Evolutionary conservation across 1,284 basidiomycete genomes (phyloP).

Genomic region (Microbotryomycetes sp.): DNA sequence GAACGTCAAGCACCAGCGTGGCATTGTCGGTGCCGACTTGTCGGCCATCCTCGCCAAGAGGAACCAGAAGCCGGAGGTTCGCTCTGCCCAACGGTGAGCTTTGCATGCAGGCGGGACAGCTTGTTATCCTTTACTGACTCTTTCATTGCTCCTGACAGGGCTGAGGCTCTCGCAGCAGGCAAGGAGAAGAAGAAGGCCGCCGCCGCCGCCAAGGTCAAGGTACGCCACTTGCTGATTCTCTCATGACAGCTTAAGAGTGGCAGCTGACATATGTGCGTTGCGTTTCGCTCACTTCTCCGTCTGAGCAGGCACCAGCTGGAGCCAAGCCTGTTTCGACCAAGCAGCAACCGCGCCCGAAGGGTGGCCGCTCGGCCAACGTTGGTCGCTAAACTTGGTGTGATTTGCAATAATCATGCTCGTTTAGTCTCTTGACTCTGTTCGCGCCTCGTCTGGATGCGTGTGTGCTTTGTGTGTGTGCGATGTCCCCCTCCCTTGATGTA

Average conservation of each 20-base stretch:
- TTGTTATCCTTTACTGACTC: neutral
- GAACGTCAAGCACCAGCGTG: slow-evolving; percentile 97
- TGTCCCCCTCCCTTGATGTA: no score
- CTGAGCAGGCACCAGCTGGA: neutral
- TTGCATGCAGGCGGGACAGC: neutral
- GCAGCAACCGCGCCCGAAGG: neutral
- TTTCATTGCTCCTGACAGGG: slow-evolving; percentile 9
- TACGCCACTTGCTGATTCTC: no score
- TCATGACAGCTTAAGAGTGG: no score
- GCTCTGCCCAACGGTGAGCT: slow-evolving; percentile 68
- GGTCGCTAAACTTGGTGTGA: neutral
- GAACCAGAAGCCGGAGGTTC: slow-evolving; percentile 80
- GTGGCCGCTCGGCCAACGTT: neutral
- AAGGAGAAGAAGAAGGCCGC: slow-evolving; percentile 37
- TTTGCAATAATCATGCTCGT: no score
- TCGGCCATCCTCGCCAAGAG: slow-evolving; percentile 82
- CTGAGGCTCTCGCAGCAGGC: slow-evolving; percentile 32
- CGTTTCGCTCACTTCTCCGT: neutral
- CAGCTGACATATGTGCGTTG: no score
- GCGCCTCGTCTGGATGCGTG: no score
- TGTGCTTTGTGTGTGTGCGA: no score
- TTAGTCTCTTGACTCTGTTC: no score
- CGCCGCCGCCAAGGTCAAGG: slow-evolving; percentile 8
- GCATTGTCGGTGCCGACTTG: slow-evolving; percentile 94
- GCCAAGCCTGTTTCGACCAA: neutral